Evolutionary conservation across 2,329 filamentous ascomycete species (phyloP).

Genomic region (Hawksworthiomyces lignivorus): DNA sequence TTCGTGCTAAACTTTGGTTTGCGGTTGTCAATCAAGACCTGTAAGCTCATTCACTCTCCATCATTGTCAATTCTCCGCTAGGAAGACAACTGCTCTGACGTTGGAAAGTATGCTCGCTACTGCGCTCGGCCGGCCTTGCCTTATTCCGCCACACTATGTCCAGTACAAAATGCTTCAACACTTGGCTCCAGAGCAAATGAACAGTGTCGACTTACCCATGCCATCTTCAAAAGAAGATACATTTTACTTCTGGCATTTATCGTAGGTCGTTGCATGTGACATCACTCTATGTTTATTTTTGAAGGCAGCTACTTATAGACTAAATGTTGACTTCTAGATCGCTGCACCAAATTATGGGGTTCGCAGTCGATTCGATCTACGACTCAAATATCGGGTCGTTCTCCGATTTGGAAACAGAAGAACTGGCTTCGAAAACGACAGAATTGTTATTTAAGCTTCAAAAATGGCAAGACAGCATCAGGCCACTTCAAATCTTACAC

Average conservation of each 20-base stretch:
- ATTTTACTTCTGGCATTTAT: conserved; percentile 8
- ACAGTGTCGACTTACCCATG: not conserved
- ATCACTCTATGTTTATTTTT: too few species aligned
- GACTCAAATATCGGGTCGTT: conserved; percentile 13
- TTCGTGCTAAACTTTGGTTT: conserved; percentile 23
- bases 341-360: conserved; percentile 10
- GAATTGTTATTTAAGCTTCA: conserved; percentile 10
- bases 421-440: conserved; percentile 9
- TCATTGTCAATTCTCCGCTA: too few species aligned
- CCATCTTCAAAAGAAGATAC: conserved; percentile 2
- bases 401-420: not conserved
- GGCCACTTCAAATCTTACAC: conserved; percentile 6
- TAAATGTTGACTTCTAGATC: not conserved
- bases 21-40: conserved; percentile 24
- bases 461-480: conserved; percentile 8
- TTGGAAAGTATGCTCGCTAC: conserved; percentile 14
- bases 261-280: too few species aligned
- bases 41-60: too few species aligned
- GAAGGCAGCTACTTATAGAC: not conserved
- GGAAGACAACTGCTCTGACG: not conserved
- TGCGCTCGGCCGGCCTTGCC: conserved; percentile 16
- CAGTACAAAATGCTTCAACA: conserved; percentile 5
- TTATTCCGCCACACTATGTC: conserved; percentile 13
- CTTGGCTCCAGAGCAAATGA: not conserved
- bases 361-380: conserved; percentile 10